Percentiles rank a stretch among this genome's conserved stretches.
Evolutionary conservation across 2,329 filamentous ascomycete genomes (phyloP).

Genomic region (Hortaea werneckii): DNA sequence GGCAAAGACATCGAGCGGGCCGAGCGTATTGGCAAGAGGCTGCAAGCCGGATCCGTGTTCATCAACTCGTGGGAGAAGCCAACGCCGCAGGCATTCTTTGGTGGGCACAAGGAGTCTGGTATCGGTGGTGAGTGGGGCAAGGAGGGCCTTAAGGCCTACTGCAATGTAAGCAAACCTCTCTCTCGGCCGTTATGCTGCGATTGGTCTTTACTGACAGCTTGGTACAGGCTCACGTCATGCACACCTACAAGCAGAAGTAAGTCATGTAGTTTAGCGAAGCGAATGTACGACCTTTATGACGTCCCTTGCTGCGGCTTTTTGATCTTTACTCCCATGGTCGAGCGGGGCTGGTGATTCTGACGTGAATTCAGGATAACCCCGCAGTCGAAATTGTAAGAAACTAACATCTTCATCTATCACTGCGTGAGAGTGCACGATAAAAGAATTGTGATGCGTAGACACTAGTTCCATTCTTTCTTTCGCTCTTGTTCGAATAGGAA

Average conservation of each 20-base stretch:
- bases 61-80: constrained; percentile 44
- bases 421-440: too few relatives aligned
- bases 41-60: constrained; percentile 48
- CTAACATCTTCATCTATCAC: too few relatives aligned
- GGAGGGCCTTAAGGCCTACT: constrained; percentile 36
- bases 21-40: constrained; percentile 34
- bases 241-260: constrained; percentile 33
- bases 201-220: not conserved
- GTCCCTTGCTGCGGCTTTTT: too few relatives aligned
- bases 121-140: constrained; percentile 24
- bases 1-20: constrained; percentile 40
- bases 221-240: constrained; percentile 31
- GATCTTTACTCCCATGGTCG: too few relatives aligned
- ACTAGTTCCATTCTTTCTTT: too few relatives aligned
- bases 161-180: constrained; percentile 24
- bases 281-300: not conserved
- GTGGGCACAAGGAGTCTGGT: constrained; percentile 59
- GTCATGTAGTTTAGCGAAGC: not conserved
- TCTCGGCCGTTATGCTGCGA: not conserved
- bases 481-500: too few relatives aligned
- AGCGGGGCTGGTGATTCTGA: too few relatives aligned
- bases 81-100: constrained; percentile 46
- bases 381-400: too few relatives aligned
- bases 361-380: too few relatives aligned
- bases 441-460: too few relatives aligned